A percentile compares a stretch with the other conserved stretches of the same genome.
Conservation (phyloP, 2,329 filamentous ascomycete species). For the Trichocomaceae sp. region DNA sequence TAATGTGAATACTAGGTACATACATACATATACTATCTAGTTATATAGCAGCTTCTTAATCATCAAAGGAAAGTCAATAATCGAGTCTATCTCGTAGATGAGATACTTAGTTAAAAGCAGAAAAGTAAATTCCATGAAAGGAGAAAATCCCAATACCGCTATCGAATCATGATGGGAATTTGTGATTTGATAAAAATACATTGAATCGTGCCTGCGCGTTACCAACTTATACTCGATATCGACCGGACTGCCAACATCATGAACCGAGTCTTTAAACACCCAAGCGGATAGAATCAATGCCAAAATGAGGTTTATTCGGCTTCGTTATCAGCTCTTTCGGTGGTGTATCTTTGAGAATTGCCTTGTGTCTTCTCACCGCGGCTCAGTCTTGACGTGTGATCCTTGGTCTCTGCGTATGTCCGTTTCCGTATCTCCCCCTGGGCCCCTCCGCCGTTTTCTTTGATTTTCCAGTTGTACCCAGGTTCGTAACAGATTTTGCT, state of each 20-base stretch:
- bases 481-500: background rate
- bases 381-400: background rate
- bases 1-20: conserved; percentile 11
- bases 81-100: no score
- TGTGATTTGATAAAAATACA: no score
- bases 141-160: no score
- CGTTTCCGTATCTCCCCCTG: background rate
- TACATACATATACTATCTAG: background rate
- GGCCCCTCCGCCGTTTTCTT: no score
- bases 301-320: background rate
- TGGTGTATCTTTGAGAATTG: background rate
- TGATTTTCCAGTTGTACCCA: background rate
- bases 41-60: background rate
- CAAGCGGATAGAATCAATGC: background rate
- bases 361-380: background rate
- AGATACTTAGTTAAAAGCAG: no score
- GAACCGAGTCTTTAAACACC: background rate
- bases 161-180: no score
- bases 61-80: background rate
- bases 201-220: no score
- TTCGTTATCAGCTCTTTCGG: background rate
- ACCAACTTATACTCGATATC: no score
- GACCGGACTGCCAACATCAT: background rate
- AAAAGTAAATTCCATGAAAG: no score
- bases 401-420: background rate